Evolutionary conservation across 768 basidiomycete genomes (phyloP), one percentile per base, ranked within the genome.

Genomic region (Clavaria fumosa): DNA sequence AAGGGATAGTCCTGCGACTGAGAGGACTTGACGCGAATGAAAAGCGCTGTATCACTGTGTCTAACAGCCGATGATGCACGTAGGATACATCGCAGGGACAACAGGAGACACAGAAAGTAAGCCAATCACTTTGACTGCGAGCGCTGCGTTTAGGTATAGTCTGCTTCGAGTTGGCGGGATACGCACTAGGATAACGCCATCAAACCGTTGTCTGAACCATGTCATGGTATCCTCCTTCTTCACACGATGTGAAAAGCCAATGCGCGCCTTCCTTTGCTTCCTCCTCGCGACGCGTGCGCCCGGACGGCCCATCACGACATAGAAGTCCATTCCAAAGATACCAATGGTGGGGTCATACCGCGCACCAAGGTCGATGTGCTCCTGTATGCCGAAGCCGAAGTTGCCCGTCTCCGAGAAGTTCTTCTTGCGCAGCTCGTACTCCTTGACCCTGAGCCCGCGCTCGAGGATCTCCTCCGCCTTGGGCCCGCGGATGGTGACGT

Each of bases 281-380:
- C 91, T 69, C 66, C 74, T 74, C 49, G 91, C 78, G 31, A 99
- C 85, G 43, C 91, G 83, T 51, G 67, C 75, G 49, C 93, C 93
- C 36, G 91, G 89, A 51, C 93, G 78, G 49, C 89, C 90, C 90
- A 99, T 93, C 43, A 93, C 88, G 48, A 85, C 82, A 56, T 78
- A 91, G 67, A 99, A 97, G 67, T 99, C 93, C 93, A 96, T 96
- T 48, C 93, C 93, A 57, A 96, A 96, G 61, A 97, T 96, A 76
- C 93, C 93, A 54, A 99, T 96, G 54, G 73, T 71, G 44, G 93
- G 93, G 62, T 99, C 93, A 66, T 99, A 99, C 55, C 93, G 78
- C 52, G 93, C 93, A 55, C 93, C 93, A 47, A 99, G 68, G 63
- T 99, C 93, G 63, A 99, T 99, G 65, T 99, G 93, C 69, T 95